Percentiles rank a stretch among this genome's conserved stretches.
phyloP scores from a whole-genome alignment of 345 rosid species.

The Citrus hindsii region DNA sequence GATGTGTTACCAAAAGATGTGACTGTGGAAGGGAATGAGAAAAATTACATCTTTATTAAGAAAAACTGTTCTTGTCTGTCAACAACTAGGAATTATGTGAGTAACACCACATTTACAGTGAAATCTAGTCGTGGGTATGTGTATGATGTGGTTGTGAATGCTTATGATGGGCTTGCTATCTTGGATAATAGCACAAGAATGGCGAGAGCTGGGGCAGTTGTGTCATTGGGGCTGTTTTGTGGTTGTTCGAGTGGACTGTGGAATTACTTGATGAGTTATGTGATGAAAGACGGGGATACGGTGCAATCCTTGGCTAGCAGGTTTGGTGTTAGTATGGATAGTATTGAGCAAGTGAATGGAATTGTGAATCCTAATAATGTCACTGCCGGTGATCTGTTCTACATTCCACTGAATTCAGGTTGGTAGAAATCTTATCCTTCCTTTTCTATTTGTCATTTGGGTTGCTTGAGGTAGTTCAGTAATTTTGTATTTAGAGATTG shows the following conservation, averaged over 20 bases:
- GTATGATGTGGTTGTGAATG: constrained; percentile 46
- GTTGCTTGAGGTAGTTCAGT: not conserved
- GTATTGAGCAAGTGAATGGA: constrained; percentile 71
- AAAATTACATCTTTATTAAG: constrained; percentile 56
- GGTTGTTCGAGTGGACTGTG: constrained; percentile 94
- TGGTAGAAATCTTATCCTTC: constrained; percentile 2
- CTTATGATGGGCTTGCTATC: constrained; percentile 80
- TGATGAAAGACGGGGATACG: constrained; percentile 68
- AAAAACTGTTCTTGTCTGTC: constrained; percentile 91
- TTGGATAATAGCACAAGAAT: constrained; percentile 48
- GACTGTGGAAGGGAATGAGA: constrained; percentile 39
- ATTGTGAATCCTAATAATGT: constrained; percentile 72
- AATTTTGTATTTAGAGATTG: not conserved
- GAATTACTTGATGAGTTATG: constrained; percentile 96
- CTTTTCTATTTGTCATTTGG: not conserved
- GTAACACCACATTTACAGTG: constrained; percentile 77
- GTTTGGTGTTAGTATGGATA: constrained; percentile 93
- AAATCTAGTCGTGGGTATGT: constrained; percentile 58
- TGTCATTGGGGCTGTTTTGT: constrained; percentile 77
- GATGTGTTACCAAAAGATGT: constrained; percentile 67
- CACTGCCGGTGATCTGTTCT: constrained; percentile 70
- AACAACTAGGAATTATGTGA: constrained; percentile 52
- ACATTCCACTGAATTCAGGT: constrained; percentile 91
- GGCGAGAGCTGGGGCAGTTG: constrained; percentile 62
- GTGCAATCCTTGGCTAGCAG: constrained; percentile 80